Percentiles rank a stretch among this genome's conserved stretches.
Evolutionary conservation across 176 grass and related monocot species (phyloP).

Genomic region (Zizania latifolia): DNA sequence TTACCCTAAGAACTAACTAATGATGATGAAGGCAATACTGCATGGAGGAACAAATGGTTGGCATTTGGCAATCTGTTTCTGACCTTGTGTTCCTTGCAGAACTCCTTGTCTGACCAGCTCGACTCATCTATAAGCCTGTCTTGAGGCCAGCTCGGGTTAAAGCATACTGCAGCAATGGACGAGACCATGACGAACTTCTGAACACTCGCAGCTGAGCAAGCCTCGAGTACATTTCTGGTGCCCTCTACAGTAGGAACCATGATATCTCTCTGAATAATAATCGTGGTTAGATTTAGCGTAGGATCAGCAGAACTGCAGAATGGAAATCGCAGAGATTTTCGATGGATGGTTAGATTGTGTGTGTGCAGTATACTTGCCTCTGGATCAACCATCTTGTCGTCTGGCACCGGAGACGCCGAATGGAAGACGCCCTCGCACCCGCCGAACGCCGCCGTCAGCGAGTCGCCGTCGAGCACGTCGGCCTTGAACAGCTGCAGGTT

Average conservation of each 20-base stretch:
- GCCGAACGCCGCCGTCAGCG: conserved; percentile 33
- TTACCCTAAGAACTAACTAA: neutral
- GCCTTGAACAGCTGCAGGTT: conserved; percentile 48
- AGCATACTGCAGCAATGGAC: neutral
- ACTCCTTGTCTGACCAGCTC: conserved; percentile 26
- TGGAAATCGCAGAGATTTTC: too few species aligned
- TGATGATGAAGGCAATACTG: neutral
- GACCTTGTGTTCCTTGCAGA: conserved; percentile 12
- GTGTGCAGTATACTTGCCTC: neutral
- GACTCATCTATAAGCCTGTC: conserved; percentile 19
- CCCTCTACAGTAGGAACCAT: conserved; percentile 17
- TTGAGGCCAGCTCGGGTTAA: conserved; percentile 27
- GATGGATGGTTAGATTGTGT: neutral
- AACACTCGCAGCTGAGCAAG: conserved; percentile 7
- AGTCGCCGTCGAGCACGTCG: conserved; percentile 37
- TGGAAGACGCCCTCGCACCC: conserved; percentile 54
- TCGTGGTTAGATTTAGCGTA: neutral
- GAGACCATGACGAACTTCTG: conserved; percentile 25
- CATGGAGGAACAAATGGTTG: neutral
- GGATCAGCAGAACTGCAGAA: neutral
- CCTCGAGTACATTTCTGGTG: conserved; percentile 24
- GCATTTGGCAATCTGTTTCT: neutral
- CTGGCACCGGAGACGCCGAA: conserved; percentile 34
- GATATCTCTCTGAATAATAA: conserved; percentile 12
- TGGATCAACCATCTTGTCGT: conserved; percentile 8